Evolutionary conservation across 257 asterid species (phyloP).

Genomic region (Mitragyna speciosa): DNA sequence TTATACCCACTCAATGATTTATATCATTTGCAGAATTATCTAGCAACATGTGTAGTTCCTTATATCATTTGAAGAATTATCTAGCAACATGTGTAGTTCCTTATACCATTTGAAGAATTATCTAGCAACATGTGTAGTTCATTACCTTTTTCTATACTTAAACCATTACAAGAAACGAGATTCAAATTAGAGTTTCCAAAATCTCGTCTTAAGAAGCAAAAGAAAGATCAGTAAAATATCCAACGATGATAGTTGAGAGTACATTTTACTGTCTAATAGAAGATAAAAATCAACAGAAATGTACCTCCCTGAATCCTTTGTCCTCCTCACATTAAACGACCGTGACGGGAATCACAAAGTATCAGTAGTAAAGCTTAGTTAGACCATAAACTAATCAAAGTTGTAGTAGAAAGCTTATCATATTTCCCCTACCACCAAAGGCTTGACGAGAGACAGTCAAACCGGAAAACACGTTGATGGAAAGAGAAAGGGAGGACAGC

Average conservation of each 20-base stretch:
- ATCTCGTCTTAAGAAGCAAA: not conserved
- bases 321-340: not conserved
- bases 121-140: not conserved
- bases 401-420: conserved; percentile 11
- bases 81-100: not conserved
- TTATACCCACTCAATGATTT: too few species aligned
- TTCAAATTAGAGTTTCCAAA: not conserved
- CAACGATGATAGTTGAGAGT: not conserved
- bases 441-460: conserved; percentile 21
- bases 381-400: conserved; percentile 8
- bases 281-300: not conserved
- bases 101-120: too few species aligned
- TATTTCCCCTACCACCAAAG: conserved; percentile 7
- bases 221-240: not conserved
- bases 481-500: not conserved
- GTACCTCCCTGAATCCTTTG: not conserved
- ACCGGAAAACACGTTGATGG: conserved; percentile 12
- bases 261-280: not conserved
- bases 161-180: too few species aligned
- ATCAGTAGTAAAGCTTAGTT: not conserved
- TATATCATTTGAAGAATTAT: too few species aligned
- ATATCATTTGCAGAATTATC: too few species aligned
- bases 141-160: too few species aligned
- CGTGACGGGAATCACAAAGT: not conserved
- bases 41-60: not conserved